Evolutionary conservation across 352 stramenopile genomes (phyloP).

Genomic region (Phytophthora pluvialis): DNA sequence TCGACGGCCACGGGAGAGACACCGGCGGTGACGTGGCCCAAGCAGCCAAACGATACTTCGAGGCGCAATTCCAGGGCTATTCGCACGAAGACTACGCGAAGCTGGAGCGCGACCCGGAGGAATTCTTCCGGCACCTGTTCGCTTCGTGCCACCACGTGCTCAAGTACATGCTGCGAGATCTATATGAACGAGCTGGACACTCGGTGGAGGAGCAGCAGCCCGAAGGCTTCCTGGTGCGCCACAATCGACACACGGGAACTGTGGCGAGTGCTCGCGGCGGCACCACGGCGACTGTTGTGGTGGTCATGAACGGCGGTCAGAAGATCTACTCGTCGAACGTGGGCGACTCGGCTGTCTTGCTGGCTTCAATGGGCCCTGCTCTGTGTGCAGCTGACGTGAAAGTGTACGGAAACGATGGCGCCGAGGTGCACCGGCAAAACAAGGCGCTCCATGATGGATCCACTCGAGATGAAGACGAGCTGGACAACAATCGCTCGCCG

Average conservation of each 20-base stretch:
- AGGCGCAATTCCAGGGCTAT: constrained; percentile 62
- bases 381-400: constrained; percentile 41
- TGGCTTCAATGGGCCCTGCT: constrained; percentile 37
- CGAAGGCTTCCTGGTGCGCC: constrained; percentile 68
- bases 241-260: constrained; percentile 39
- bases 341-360: constrained; percentile 71
- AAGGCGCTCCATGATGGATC: constrained; percentile 22
- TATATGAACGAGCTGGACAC: constrained; percentile 70
- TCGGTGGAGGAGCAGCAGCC: constrained; percentile 60
- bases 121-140: constrained; percentile 60
- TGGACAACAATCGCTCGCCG: constrained; percentile 19
- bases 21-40: constrained; percentile 71
- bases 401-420: constrained; percentile 18
- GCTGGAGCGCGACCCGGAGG: constrained; percentile 62
- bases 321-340: constrained; percentile 86
- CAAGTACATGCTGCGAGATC: constrained; percentile 59
- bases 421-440: constrained; percentile 15
- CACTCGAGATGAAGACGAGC: constrained; percentile 24
- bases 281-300: constrained; percentile 85
- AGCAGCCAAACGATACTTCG: constrained; percentile 67
- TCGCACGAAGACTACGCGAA: constrained; percentile 48
- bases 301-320: constrained; percentile 69
- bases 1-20: constrained; percentile 88
- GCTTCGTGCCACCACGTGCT: constrained; percentile 66
- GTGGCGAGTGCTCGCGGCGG: constrained; percentile 88